phyloP scores from a whole-genome alignment of 2,329 filamentous ascomycete species.

The Neonectria sp. region DNA sequence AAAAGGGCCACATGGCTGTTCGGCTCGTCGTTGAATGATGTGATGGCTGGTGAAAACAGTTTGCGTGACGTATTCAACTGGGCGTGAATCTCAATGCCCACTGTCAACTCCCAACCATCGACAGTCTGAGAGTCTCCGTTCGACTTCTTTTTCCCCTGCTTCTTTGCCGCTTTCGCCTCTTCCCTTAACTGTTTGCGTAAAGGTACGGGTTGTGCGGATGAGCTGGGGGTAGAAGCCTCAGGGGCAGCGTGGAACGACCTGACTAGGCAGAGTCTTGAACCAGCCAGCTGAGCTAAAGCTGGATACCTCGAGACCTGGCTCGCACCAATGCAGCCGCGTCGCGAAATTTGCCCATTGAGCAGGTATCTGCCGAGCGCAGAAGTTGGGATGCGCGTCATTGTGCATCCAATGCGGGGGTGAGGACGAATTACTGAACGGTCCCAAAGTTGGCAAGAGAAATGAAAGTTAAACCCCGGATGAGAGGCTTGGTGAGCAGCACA shows the following conservation, averaged over 20 bases:
- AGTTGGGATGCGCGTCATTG: conserved; percentile 63
- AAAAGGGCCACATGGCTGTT: conserved; percentile 93
- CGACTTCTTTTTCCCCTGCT: conserved; percentile 67
- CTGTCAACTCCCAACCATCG: conserved; percentile 89
- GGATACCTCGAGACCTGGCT: conserved; percentile 36
- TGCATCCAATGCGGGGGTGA: conserved; percentile 3
- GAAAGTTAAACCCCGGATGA: background rate
- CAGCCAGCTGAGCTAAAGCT: conserved; percentile 29
- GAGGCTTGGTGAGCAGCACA: background rate
- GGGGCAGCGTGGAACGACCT: conserved; percentile 53
- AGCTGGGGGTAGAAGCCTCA: conserved; percentile 39
- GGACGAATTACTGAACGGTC: background rate
- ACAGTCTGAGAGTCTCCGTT: conserved; percentile 66
- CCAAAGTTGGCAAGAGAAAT: background rate
- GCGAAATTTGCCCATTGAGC: conserved; percentile 61
- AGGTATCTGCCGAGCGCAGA: conserved; percentile 65
- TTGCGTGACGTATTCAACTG: conserved; percentile 92
- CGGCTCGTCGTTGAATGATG: conserved; percentile 76
- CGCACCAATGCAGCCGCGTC: conserved; percentile 57
- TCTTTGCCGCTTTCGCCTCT: conserved; percentile 79
- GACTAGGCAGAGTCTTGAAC: conserved; percentile 31
- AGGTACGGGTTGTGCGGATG: conserved; percentile 57
- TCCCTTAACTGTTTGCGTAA: conserved; percentile 82
- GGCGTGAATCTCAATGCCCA: conserved; percentile 97
- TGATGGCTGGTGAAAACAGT: conserved; percentile 84